Evolutionary conservation across 2,329 filamentous ascomycete genomes (phyloP).

Genomic region (Mollisiaceae sp.): DNA sequence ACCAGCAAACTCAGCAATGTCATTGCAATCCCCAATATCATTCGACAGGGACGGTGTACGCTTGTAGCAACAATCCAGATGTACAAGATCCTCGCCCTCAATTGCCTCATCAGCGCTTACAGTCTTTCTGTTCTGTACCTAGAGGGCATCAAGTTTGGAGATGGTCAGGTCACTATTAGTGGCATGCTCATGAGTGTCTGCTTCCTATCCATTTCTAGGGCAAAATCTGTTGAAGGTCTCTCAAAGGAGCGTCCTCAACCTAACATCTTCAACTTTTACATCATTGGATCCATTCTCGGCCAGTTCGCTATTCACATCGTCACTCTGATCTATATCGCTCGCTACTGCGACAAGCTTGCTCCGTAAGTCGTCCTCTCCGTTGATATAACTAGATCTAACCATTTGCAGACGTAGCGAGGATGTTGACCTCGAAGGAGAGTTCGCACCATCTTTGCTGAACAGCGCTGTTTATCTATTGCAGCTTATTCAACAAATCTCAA

Average conservation of each 20-base stretch:
- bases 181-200: constrained; percentile 99
- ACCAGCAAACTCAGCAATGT: constrained; percentile 98
- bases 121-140: constrained; percentile 95
- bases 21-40: constrained; percentile 96
- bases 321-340: constrained; percentile 92
- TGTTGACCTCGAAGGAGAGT: constrained; percentile 93
- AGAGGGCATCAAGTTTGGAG: constrained; percentile 98
- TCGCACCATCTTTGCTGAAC: constrained; percentile 91
- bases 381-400: constrained; percentile 35
- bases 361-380: constrained; percentile 63
- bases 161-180: constrained; percentile 97
- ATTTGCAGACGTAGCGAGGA: constrained; percentile 56
- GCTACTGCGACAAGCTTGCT: constrained; percentile 83
- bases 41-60: constrained; percentile 95
- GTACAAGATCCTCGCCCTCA: constrained; percentile 99
- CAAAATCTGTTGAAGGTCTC: constrained; percentile 91
- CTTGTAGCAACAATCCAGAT: constrained; percentile 99
- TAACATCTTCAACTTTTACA: constrained; percentile 99
- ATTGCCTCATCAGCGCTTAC: constrained; percentile 98
- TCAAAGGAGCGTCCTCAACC: constrained; percentile 97
- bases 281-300: constrained; percentile 95
- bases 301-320: constrained; percentile 96
- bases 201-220: constrained; percentile 97
- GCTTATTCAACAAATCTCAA: constrained; percentile 98
- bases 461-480: constrained; percentile 96